Conservation (phyloP, 805 yeast species). For the Metschnikowia lachancei region DNA sequence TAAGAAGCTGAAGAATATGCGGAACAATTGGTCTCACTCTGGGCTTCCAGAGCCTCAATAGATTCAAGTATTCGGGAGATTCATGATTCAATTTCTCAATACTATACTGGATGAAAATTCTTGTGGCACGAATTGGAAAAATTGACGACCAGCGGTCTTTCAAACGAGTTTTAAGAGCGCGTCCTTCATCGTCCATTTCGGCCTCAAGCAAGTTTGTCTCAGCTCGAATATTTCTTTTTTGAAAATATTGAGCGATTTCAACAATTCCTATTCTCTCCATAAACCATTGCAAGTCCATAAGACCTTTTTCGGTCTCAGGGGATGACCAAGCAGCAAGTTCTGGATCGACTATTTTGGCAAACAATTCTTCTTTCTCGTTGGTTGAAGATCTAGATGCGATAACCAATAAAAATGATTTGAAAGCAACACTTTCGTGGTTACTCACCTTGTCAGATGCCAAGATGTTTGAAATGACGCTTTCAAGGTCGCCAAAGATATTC, state of each 20-base stretch:
- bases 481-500: conserved; percentile 77
- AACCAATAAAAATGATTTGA: conserved; percentile 85
- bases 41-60: conserved; percentile 86
- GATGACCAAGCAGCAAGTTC: conserved; percentile 92
- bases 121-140: conserved; percentile 93
- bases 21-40: conserved; percentile 89
- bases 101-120: conserved; percentile 92
- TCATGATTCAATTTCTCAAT: conserved; percentile 85
- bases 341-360: conserved; percentile 87
- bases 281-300: conserved; percentile 91
- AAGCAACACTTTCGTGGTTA: conserved; percentile 90
- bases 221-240: conserved; percentile 75
- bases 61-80: conserved; percentile 65
- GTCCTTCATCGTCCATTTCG: conserved; percentile 88
- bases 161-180: conserved; percentile 66
- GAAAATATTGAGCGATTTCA: conserved; percentile 86
- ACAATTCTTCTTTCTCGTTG: conserved; percentile 70
- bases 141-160: conserved; percentile 91
- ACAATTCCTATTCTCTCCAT: conserved; percentile 97
- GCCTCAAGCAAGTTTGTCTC: conserved; percentile 71
- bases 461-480: conserved; percentile 71
- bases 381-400: conserved; percentile 84
- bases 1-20: conserved; percentile 78
- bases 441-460: conserved; percentile 68
- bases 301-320: conserved; percentile 83